Percentiles rank a stretch among this genome's conserved stretches.
Conservation (phyloP, 371 early-diverging fungal genomes). For the Lichtheimia ornata region DNA sequence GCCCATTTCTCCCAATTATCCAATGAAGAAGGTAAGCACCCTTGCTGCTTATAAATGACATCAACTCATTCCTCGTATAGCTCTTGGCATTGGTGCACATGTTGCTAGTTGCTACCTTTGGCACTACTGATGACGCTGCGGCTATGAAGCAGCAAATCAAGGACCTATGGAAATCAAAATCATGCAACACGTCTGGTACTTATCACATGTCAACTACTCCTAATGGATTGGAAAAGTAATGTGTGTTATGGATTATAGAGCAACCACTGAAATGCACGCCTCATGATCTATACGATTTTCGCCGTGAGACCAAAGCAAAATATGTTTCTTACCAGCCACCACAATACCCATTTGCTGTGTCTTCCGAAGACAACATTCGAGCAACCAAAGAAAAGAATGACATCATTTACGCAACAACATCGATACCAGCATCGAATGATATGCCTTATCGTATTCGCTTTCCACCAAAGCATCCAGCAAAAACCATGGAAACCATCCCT, state of each 20-base stretch:
- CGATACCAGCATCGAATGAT: neutral
- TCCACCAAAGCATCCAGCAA: conserved; percentile 26
- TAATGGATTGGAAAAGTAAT: neutral
- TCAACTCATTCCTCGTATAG: neutral
- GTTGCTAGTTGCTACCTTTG: neutral
- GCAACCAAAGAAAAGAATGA: neutral
- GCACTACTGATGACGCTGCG: conserved; percentile 1
- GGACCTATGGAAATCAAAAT: neutral
- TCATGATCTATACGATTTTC: conserved; percentile 16
- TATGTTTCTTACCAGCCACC: conserved; percentile 6
- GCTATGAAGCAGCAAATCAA: neutral
- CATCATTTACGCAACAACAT: neutral
- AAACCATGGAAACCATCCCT: neutral
- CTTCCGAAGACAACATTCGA: neutral
- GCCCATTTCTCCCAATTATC: neutral
- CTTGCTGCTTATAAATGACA: neutral
- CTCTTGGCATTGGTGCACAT: conserved; percentile 5
- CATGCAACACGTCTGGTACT: neutral
- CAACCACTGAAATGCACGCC: conserved; percentile 9
- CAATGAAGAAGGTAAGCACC: neutral
- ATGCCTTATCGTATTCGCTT: conserved; percentile 22
- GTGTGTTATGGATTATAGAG: neutral
- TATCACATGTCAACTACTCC: neutral
- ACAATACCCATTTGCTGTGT: neutral
- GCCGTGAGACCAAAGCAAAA: neutral